Percentiles rank a stretch among this genome's conserved stretches.
Conservation (phyloP, 345 rosid species). For the Psidium friedrichsthalianum region DNA sequence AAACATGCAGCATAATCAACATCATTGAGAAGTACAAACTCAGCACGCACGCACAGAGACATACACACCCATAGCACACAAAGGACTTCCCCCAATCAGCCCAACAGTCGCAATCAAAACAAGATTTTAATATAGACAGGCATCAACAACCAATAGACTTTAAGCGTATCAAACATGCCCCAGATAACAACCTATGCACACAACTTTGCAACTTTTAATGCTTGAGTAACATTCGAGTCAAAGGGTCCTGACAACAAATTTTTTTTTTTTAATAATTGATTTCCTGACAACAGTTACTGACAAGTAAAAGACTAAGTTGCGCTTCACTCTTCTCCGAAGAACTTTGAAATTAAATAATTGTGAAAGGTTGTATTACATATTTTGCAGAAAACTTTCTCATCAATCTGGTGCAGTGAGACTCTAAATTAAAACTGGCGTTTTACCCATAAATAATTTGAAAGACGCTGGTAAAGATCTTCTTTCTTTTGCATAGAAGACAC, state of each 20-base stretch:
- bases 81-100: background rate
- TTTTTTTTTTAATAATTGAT: background rate
- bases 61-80: background rate
- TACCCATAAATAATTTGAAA: constrained; percentile 84
- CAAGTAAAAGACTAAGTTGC: background rate
- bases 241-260: background rate
- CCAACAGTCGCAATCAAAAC: background rate
- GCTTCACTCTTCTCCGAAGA: background rate
- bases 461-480: constrained; percentile 77
- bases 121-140: background rate
- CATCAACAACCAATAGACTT: background rate
- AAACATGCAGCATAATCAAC: background rate
- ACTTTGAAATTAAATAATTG: background rate
- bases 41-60: background rate
- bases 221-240: background rate
- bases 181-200: background rate
- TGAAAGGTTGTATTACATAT: background rate
- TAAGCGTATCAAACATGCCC: background rate
- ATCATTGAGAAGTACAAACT: background rate
- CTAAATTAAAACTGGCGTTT: constrained; percentile 2
- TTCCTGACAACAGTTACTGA: background rate
- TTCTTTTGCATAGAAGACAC: constrained; percentile 86
- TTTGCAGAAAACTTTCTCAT: background rate
- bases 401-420: background rate
- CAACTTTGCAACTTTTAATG: background rate